These are phyloP conservation scores for Chaetomiaceae sp. DNA, from an alignment of 2,329 filamentous ascomycete species.

Conservation along the genomic window DNA sequence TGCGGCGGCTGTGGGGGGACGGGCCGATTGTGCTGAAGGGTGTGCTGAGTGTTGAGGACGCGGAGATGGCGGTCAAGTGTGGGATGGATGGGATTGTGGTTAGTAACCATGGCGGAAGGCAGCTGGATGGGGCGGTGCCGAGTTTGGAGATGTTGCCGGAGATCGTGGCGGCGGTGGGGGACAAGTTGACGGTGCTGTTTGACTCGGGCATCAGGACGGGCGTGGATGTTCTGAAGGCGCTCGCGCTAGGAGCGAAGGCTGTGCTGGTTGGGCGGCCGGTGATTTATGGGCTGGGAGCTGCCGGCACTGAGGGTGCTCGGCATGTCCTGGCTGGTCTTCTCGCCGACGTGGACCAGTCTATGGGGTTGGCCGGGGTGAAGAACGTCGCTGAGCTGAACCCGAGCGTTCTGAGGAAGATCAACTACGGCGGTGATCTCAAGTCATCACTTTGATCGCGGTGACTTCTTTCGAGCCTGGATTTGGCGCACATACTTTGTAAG, in stretches of 20 bases:
- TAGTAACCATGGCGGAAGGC: slow-evolving; percentile 54
- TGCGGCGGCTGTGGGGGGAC: slow-evolving; percentile 51
- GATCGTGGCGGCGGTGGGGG: slow-evolving; percentile 57
- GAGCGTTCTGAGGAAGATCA: slow-evolving; percentile 30
- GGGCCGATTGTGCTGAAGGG: slow-evolving; percentile 62
- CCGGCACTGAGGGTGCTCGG: slow-evolving; percentile 50
- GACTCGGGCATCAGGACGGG: slow-evolving; percentile 55
- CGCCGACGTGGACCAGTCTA: slow-evolving; percentile 50
- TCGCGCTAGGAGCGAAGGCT: slow-evolving; percentile 50
- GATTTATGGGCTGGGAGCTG: slow-evolving; percentile 53
- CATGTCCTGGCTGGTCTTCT: slow-evolving; percentile 46
- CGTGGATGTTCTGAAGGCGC: slow-evolving; percentile 54
- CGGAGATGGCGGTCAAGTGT: slow-evolving; percentile 38
- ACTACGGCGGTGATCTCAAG: slow-evolving; percentile 16
- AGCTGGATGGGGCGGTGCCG: slow-evolving; percentile 51
- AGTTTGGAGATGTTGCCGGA: slow-evolving; percentile 54
- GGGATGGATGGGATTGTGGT: slow-evolving; percentile 50
- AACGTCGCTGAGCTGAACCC: slow-evolving; percentile 35
- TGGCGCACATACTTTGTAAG: background rate
- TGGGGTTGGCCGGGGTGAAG: slow-evolving; percentile 50
- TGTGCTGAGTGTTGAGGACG: slow-evolving; percentile 48
- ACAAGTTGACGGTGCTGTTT: slow-evolving; percentile 56
- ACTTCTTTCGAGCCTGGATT: background rate
- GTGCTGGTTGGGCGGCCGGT: slow-evolving; percentile 54
- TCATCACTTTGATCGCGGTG: slow-evolving; percentile 3